Evolutionary conservation across 257 asterid species (phyloP).

Genomic region (Verbena officinalis): DNA sequence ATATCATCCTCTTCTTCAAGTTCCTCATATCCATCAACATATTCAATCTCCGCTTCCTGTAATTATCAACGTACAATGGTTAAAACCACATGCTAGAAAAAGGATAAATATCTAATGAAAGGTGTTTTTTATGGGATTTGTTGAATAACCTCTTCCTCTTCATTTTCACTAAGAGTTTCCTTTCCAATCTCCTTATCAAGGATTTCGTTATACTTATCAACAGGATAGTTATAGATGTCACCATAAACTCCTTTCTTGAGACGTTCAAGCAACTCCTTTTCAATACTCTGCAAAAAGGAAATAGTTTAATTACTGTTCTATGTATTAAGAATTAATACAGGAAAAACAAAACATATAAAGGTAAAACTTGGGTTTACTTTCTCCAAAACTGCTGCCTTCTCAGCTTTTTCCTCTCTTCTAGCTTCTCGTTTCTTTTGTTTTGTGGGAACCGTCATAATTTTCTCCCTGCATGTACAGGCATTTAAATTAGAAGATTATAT

Average conservation of each 20-base stretch:
- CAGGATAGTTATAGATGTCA: constrained; percentile 71
- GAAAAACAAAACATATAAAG: neutral
- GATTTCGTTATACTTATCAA: constrained; percentile 53
- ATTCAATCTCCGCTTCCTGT: constrained; percentile 73
- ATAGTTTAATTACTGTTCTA: constrained; percentile 19
- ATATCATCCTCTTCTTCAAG: constrained; percentile 94
- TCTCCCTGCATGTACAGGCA: constrained; percentile 66
- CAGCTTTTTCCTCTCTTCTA: constrained; percentile 92
- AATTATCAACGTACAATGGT: constrained; percentile 30
- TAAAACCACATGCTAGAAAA: constrained; percentile 7
- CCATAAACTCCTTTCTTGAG: constrained; percentile 69
- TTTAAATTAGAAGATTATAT: constrained; percentile 20
- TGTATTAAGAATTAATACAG: neutral
- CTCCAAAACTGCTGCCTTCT: constrained; percentile 77
- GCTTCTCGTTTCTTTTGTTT: constrained; percentile 79
- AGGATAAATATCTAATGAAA: constrained; percentile 6
- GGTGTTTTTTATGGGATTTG: neutral
- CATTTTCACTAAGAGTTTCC: constrained; percentile 48
- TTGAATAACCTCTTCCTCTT: constrained; percentile 61
- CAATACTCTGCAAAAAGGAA: constrained; percentile 63
- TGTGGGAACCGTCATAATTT: constrained; percentile 81
- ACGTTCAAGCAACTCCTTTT: constrained; percentile 84
- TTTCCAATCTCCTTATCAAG: constrained; percentile 54
- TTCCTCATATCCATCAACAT: constrained; percentile 88
- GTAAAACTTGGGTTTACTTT: constrained; percentile 46